Evolutionary conservation across 208 protist species (phyloP), one percentile per base, ranked within the genome.

Genomic region (Acanthamoeba castellanii): DNA sequence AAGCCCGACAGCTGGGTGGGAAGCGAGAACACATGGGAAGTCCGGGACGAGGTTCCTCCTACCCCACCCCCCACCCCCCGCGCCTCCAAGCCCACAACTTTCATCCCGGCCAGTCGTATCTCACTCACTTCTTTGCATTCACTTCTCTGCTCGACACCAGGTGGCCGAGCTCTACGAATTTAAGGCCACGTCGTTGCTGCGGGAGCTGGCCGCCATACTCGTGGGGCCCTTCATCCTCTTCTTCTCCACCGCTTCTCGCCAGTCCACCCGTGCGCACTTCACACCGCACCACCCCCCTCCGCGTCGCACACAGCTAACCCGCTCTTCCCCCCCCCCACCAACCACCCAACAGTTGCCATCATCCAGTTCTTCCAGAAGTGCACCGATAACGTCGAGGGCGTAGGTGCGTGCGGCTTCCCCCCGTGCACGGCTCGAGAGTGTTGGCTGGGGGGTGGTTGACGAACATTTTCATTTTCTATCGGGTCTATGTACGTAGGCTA

Each of bases 1-100:
- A 89, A 89, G 55, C 82, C 82, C 30, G 82, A 89, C 55, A 30
- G 50, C 22, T 89, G 82, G 82, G 55, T 89, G 18, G 82, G 82
- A 18, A 66, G 55, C n/a, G 82, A 89, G 50, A 57, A 64, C 82
- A 89, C 27, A 37, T 89, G 82, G 82, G 45, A 66, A 66, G 82
- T 89, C 20, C 14, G 82, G 45, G 82, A 89, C 45, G 82, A 89
- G 82, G 45, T 89, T 59, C 30, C 8, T 9, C 0, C 50, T 55
- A 0, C 50, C 50, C 50, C 50, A 14, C 47, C 61, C 61, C 61
- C 61, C 61, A 3, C 27, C 64, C 22, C 64, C 22, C 3, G 25
- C 59, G 59, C 70, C 20, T 68, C 27, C 61, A 7, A 27, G 61
- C 27, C 61, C 22, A 68, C 27, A 68, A 5, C 27, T 68, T 27